Evolutionary conservation across 2,329 filamentous ascomycete genomes (phyloP).

Genomic region (Blumeria hordei): DNA sequence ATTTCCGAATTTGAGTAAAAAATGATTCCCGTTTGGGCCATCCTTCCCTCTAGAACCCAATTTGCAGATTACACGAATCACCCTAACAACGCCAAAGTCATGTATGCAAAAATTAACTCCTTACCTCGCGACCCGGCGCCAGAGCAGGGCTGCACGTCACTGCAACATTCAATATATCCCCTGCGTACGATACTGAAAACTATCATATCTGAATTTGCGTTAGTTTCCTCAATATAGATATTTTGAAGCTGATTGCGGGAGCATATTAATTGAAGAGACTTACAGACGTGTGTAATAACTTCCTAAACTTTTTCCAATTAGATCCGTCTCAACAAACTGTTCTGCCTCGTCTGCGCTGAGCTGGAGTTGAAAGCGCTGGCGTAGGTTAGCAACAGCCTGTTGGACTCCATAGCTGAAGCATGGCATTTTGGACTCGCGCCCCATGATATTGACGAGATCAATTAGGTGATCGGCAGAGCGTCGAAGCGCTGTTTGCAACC

Average conservation of each 20-base stretch:
- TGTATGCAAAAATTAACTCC: too few relatives aligned
- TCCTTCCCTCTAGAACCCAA: too few relatives aligned
- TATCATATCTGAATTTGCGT: constrained; percentile 37
- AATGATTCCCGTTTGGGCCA: too few relatives aligned
- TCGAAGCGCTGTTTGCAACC: constrained; percentile 30
- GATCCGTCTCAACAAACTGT: constrained; percentile 54
- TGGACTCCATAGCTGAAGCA: constrained; percentile 55
- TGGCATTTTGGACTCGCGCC: constrained; percentile 60
- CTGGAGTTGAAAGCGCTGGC: constrained; percentile 59
- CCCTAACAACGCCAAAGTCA: too few relatives aligned
- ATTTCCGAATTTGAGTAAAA: too few relatives aligned
- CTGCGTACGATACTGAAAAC: constrained; percentile 71
- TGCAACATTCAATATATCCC: constrained; percentile 43
- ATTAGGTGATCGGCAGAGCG: constrained; percentile 61
- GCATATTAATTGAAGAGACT: constrained; percentile 15
- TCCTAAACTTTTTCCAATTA: constrained; percentile 58
- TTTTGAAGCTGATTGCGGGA: neutral
- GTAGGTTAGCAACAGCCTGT: constrained; percentile 42
- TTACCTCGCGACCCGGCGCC: too few relatives aligned
- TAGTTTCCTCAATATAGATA: neutral
- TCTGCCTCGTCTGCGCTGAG: constrained; percentile 64
- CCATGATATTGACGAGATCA: constrained; percentile 67
- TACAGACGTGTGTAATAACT: constrained; percentile 74
- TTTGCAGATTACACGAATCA: too few relatives aligned
- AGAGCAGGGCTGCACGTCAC: too few relatives aligned